Conservation (phyloP, 306 rosid species). For the Inga laurina region DNA sequence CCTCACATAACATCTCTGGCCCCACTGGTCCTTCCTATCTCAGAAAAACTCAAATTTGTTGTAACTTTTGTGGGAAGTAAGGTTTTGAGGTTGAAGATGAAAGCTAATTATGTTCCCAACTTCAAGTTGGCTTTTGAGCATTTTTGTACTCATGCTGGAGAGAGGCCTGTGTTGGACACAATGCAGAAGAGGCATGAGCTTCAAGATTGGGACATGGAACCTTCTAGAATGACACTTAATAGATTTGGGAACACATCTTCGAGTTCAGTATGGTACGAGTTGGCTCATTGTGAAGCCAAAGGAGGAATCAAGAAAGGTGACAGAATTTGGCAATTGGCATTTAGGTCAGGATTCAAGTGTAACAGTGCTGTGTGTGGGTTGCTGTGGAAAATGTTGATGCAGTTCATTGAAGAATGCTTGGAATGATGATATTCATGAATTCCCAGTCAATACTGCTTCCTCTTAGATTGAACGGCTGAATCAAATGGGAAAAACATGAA, state of each 20-base stretch:
- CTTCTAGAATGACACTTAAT: conserved; percentile 31
- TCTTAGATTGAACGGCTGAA: too few relatives aligned
- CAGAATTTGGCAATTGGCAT: too few relatives aligned
- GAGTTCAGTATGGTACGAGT: conserved; percentile 25
- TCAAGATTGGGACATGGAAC: conserved; percentile 18
- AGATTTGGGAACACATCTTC: conserved; percentile 33
- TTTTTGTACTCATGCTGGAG: conserved; percentile 29
- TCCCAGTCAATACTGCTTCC: too few relatives aligned
- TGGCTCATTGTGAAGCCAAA: too few relatives aligned
- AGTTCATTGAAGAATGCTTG: too few relatives aligned
- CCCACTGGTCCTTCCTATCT: neutral
- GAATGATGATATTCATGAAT: too few relatives aligned
- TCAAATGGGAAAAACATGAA: too few relatives aligned
- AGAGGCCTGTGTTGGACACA: conserved; percentile 14
- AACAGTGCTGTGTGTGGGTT: too few relatives aligned
- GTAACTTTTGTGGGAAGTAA: conserved; percentile 13
- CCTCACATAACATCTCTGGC: neutral
- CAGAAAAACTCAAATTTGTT: neutral
- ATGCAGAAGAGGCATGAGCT: conserved; percentile 17
- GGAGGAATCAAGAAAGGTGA: too few relatives aligned
- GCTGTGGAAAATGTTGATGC: too few relatives aligned
- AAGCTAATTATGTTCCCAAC: conserved; percentile 20
- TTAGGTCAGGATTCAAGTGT: too few relatives aligned
- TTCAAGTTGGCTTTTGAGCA: conserved; percentile 31
- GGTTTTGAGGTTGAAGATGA: neutral